phyloP scores from a whole-genome alignment of 306 rosid species.

The Quercus variabilis region DNA sequence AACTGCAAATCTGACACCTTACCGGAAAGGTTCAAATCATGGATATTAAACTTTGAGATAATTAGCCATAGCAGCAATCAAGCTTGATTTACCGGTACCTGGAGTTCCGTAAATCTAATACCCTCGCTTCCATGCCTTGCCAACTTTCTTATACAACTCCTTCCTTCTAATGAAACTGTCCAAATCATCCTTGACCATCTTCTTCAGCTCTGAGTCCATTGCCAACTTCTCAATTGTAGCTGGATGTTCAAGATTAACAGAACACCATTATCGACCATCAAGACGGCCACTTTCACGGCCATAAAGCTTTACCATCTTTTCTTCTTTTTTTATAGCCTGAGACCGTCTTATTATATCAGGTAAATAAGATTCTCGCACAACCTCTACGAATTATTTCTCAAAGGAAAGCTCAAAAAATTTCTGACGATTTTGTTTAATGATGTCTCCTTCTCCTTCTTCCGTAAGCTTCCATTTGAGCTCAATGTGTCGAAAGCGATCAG shows the following conservation, averaged over 20 bases:
- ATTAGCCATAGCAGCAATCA: slow-evolving; percentile 5
- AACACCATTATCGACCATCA: background rate
- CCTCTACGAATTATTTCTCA: no score
- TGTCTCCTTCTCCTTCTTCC: no score
- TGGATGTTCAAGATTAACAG: background rate
- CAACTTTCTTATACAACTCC: background rate
- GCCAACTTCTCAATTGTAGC: background rate
- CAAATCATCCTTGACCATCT: background rate
- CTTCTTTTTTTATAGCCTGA: background rate
- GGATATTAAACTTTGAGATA: background rate
- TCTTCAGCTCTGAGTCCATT: background rate
- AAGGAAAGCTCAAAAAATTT: no score
- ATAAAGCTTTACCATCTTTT: background rate
- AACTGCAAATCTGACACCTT: no score
- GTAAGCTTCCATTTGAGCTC: no score
- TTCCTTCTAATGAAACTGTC: background rate
- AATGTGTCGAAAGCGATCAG: no score
- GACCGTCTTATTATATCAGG: no score
- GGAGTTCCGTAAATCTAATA: background rate
- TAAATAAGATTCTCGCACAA: no score
- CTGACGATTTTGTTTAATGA: no score
- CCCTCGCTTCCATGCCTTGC: background rate
- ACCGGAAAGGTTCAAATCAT: no score
- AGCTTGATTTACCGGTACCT: background rate
- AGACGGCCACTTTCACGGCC: background rate